Evolutionary conservation across 352 stramenopile species (phyloP).

Genomic region (Phytophthora pseudosyringae): DNA sequence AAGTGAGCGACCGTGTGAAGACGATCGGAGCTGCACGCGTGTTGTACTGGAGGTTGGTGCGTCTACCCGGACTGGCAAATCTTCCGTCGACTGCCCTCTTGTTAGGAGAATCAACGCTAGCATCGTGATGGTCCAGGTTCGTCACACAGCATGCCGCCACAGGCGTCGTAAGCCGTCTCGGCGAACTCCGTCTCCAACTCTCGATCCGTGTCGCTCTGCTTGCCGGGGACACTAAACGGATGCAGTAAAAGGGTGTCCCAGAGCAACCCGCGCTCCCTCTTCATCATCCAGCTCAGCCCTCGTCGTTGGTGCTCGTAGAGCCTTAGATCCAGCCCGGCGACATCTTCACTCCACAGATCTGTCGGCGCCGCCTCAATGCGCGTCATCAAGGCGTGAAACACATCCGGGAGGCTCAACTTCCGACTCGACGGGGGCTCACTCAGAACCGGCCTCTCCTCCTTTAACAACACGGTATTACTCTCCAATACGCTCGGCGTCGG

Average conservation of each 20-base stretch:
- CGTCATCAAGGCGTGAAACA: conserved; percentile 66
- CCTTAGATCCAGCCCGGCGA: conserved; percentile 61
- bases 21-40: conserved; percentile 20
- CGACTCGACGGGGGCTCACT: conserved; percentile 4
- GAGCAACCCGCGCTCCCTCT: conserved; percentile 48
- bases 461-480: background rate
- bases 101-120: conserved; percentile 77
- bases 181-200: conserved; percentile 45
- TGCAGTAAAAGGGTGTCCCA: conserved; percentile 37
- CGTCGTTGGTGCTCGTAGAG: conserved; percentile 76
- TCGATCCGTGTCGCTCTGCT: conserved; percentile 27
- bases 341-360: conserved; percentile 55
- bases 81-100: conserved; percentile 47
- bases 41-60: conserved; percentile 7
- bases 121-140: conserved; percentile 86
- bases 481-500: conserved; percentile 3
- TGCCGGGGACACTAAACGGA: conserved; percentile 48
- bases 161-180: conserved; percentile 61
- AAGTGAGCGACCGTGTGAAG: conserved; percentile 8
- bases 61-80: conserved; percentile 15
- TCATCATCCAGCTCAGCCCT: conserved; percentile 76
- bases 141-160: conserved; percentile 78
- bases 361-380: conserved; percentile 47
- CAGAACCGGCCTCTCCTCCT: background rate
- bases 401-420: conserved; percentile 53